phyloP scores from a whole-genome alignment of 805 yeast genomes.

The Starmerella stellata region DNA sequence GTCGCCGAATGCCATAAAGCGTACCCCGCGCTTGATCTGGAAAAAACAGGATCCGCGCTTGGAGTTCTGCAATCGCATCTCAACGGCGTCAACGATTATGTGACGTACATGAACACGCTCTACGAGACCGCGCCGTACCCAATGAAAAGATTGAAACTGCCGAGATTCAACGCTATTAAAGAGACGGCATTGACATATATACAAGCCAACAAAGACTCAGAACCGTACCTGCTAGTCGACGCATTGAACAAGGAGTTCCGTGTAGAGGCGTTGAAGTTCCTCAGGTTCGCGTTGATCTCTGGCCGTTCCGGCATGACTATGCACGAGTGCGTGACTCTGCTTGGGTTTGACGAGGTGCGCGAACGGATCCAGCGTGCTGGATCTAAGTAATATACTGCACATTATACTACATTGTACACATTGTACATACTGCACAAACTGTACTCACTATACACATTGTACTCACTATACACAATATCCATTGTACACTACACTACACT shows the following conservation, averaged over 20 bases:
- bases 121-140: conserved; percentile 1
- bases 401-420: too few species aligned
- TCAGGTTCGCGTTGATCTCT: conserved; percentile 56
- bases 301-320: conserved; percentile 52
- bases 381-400: too few species aligned
- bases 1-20: conserved; percentile 10
- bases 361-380: background rate
- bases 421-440: too few species aligned
- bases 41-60: conserved; percentile 28
- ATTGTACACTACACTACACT: too few species aligned
- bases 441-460: too few species aligned
- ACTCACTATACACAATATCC: too few species aligned
- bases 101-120: conserved; percentile 23
- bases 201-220: background rate
- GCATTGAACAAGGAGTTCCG: conserved; percentile 1
- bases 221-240: background rate
- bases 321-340: conserved; percentile 35
- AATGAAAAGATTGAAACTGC: conserved; percentile 1
- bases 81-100: conserved; percentile 36
- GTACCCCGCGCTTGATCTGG: conserved; percentile 16
- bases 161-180: background rate
- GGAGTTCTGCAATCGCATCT: conserved; percentile 32
- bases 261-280: conserved; percentile 18
- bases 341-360: conserved; percentile 24
- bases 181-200: conserved; percentile 1